Evolutionary conservation across 176 grass and related monocot species (phyloP).

Genomic region (Oryza rufipogon): DNA sequence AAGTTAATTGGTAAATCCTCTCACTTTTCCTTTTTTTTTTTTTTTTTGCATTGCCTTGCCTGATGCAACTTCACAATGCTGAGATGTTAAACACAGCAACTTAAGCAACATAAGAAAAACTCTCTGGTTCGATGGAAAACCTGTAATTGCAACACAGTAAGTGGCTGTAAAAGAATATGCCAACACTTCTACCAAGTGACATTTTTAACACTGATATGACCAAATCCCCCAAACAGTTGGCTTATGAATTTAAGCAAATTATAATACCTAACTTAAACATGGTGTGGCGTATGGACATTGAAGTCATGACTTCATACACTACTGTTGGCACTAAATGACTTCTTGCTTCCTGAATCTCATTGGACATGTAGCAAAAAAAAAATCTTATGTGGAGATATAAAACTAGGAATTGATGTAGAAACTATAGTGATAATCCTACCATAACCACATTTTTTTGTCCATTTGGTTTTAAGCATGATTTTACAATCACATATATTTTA

Average conservation of each 20-base stretch:
- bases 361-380: neutral
- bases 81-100: conserved; percentile 12
- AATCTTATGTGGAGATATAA: neutral
- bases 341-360: neutral
- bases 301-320: neutral
- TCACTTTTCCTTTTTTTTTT: neutral
- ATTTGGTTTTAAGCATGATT: conserved; percentile 20
- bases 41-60: neutral
- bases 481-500: conserved; percentile 41
- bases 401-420: conserved; percentile 3
- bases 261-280: neutral
- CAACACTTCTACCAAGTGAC: conserved; percentile 9
- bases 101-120: neutral
- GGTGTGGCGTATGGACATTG: neutral
- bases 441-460: neutral
- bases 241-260: neutral
- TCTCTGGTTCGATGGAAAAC: conserved; percentile 12
- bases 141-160: conserved; percentile 6
- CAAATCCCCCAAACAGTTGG: neutral
- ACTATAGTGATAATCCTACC: neutral
- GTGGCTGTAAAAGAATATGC: conserved; percentile 2
- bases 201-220: conserved; percentile 10
- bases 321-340: conserved; percentile 8
- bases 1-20: neutral
- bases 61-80: neutral